Evolutionary conservation across 2,329 filamentous ascomycete species (phyloP), one percentile per base, ranked within the genome.

Genomic region (Phoma herbarum): DNA sequence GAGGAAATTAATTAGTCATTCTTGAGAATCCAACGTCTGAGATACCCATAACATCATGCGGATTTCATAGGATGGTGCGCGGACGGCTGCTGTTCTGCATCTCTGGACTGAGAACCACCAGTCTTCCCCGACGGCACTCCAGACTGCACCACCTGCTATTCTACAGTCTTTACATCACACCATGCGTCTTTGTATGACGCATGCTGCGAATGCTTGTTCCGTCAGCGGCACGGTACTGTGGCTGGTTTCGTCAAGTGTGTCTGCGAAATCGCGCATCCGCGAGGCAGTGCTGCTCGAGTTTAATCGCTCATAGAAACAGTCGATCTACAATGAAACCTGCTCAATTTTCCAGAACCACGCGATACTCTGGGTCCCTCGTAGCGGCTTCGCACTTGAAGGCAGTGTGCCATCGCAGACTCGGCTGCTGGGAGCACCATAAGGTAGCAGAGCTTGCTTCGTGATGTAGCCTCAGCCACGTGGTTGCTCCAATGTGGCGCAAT

Each of bases 231-330:
- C 4, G 35, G 12, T 20, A 20, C 18, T 3, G 16, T 41, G 18
- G 35, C 35, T 39, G 35, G 5, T 39, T 39, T 20, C n/a, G 35
- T 18, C n/a, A 39, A 39, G 35, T 14, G 33, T 20, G 9, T 39
- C 11, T 26, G 41, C 14, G 14, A 56, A 56, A 44, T 56, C 29
- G 45, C 52, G 37, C 45, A 39, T 22, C 9, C 7, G 18, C 23
- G 46, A 45, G 53, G 53, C 53, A 57, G 53, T 51, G 46, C 25
- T 28, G 9, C 26, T 10, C 4, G 14, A 23, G n/a, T 28, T 26
- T 41, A 52, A 52, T 57, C 25, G 42, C 54, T 52, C 48, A 47
- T 45, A 6, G 29, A 25, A 3, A 12, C 4, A 10, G 16, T 35
- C 12, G 33, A 51, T 47, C 42, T 12, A 28, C 20, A 9, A 28